Base-by-base conservation (phyloP, 2,329 filamentous ascomycete genomes). In the Allantophomopsis lycopodina region DNA sequence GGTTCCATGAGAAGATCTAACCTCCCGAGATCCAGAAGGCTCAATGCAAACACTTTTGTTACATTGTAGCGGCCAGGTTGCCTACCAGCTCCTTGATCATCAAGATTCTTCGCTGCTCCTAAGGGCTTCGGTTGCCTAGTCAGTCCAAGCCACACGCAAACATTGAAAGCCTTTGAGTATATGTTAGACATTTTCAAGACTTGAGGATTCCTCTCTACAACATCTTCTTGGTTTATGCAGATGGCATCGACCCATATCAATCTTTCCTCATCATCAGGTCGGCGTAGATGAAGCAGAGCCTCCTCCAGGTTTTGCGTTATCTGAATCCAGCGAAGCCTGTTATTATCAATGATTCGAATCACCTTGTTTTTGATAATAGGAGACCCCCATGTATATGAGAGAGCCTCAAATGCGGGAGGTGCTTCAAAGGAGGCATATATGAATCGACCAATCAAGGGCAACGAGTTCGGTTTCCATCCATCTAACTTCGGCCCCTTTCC, bases 171-270 rank as follows among this genome's bases (percentile, higher is more conserved):
- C 7, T 38, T 14, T 18, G 45, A 34, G 37, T 50, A 58, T 21
- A 57, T 54, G 4, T 47, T 13, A 14, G 41, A 44, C 50, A 55
- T 55, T 13, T 42, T 28, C 13, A 39, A 31, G 6, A 54, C 44
- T 35, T 55, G 50, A 8, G 35, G 16, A 11, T 15, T 39, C 23
- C 41, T 44, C 39, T 53, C 51, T 7, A n/a, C 11, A 7, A 35
- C 23, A 36, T 52, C 46, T 4, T 5, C n/a, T 42, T 53, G 52
- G 35, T 55, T 45, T 37, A 54, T 48, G 35, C 49, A 52, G 10
- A 53, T 42, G 10, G 50, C 46, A 35, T 53, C 51, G 10, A 52
- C 45, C 51, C 48, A 53, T 1, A 50, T 7, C 14, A 23, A 36
- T 36, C n/a, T 14, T 23, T 36, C n/a, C 6, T 16, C 6, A 7